Evolutionary conservation across 345 rosid species (phyloP).

Genomic region (Ceriops decandra): DNA sequence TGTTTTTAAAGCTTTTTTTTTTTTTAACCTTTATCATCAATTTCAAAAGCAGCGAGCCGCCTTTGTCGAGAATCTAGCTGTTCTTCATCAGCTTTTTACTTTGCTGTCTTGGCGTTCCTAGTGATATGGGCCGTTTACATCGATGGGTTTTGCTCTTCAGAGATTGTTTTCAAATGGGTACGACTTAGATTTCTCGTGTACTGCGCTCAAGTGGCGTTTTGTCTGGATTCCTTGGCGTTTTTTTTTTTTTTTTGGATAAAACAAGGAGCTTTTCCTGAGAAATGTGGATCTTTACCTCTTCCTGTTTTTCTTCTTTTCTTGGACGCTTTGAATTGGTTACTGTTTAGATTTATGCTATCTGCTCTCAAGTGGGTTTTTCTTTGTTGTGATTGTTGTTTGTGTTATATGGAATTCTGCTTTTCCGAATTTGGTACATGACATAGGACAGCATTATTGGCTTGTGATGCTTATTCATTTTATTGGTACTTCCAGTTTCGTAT

Average conservation of each 20-base stretch:
- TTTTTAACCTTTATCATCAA: background rate
- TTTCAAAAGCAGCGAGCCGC: background rate
- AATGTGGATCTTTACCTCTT: conserved; percentile 9
- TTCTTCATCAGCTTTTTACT: background rate
- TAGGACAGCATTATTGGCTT: conserved; percentile 3
- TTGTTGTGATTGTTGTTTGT: conserved; percentile 7
- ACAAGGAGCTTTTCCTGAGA: background rate
- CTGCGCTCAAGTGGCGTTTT: background rate
- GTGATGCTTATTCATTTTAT: background rate
- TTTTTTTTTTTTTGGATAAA: background rate
- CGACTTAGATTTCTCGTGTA: conserved; percentile 8
- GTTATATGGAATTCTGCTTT: conserved; percentile 1
- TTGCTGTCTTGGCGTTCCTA: background rate
- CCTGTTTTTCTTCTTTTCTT: background rate
- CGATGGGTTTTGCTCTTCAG: conserved; percentile 18
- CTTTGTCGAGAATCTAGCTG: background rate
- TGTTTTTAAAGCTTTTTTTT: background rate
- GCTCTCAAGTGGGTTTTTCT: conserved; percentile 3
- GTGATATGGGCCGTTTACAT: conserved; percentile 14
- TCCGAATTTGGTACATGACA: conserved; percentile 10
- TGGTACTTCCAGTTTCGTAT: background rate
- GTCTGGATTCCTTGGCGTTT: background rate
- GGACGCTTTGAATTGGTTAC: conserved; percentile 4
- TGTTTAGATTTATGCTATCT: conserved; percentile 13
- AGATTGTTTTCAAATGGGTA: conserved; percentile 18